Evolutionary conservation across 2,329 filamentous ascomycete species (phyloP), one percentile per base, ranked within the genome.

Genomic region (Ophiostoma ulmi): DNA sequence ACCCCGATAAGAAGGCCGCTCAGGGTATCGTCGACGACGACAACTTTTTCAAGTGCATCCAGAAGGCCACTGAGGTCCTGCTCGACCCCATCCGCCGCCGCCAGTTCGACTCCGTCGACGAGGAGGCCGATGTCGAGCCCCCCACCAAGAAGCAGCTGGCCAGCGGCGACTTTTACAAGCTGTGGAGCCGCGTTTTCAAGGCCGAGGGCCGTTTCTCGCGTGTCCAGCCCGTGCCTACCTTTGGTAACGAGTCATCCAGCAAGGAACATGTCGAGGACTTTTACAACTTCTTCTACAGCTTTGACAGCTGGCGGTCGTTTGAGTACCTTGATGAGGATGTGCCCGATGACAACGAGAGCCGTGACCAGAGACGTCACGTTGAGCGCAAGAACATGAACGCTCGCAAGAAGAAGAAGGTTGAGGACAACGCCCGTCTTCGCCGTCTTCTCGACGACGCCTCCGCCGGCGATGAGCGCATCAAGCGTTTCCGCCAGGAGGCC

Each of bases 281-380:
- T 82, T 99, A 99, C 88, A 97, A 99, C 87, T 99, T 98, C 86
- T 99, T 92, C 90, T 99, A 98, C 86, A 96, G 94, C 86, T 97
- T 99, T 77, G 95, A 99, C 86, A 95, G 91, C 81, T 99, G 95
- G 95, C 87, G 95, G 73, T 90, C 91, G 2, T 99, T 99, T 78
- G 95, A 99, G 83, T 99, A 99, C 82, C 91, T 97, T 72, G 95
- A 99, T 78, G 95, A 99, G 85, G 95, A 99, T 79, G 94, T 99
- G 39, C 95, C 95, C 58, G 95, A 99, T 78, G 95, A 99, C 85
- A 97, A 95, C 81, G 95, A 98, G 84, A 97, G 94, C 85, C 94
- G 95, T 80, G 94, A 98, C 83, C 95, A 99, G 86, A 98, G 97
- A 86, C 92, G 95, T 72, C 94, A 99, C 82, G 90, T 95, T 76